A percentile compares a stretch with the other conserved stretches of the same genome.
Evolutionary conservation across 2,329 filamentous ascomycete species (phyloP).

Genomic region (Nothopassalora personata): DNA sequence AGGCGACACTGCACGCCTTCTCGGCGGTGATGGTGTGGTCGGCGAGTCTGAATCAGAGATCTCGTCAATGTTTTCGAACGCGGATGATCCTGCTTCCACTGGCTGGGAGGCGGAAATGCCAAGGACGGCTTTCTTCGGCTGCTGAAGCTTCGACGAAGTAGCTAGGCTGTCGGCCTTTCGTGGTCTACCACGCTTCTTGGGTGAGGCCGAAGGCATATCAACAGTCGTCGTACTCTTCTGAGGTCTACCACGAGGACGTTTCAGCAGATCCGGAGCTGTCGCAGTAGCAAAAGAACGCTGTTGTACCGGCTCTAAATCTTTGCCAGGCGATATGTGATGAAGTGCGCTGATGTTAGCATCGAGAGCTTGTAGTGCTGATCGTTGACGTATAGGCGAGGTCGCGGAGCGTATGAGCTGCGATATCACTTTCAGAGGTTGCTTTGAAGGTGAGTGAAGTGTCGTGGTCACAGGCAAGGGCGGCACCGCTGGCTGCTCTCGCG

Average conservation of each 20-base stretch:
- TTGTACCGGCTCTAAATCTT: slow-evolving; percentile 3
- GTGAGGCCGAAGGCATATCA: not conserved
- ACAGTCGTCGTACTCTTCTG: slow-evolving; percentile 9
- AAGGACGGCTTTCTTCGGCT: not conserved
- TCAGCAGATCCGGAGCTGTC: not conserved
- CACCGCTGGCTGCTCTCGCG: not conserved
- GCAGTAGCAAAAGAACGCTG: slow-evolving; percentile 1
- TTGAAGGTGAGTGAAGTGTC: not conserved
- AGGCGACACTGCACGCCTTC: slow-evolving; percentile 25
- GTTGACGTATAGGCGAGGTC: slow-evolving; percentile 13
- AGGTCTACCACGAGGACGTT: slow-evolving; percentile 21
- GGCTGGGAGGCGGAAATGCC: slow-evolving; percentile 18
- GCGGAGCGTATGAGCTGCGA: slow-evolving; percentile 7
- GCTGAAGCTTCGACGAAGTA: not conserved
- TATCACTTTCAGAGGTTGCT: not conserved
- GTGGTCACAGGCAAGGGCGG: not conserved
- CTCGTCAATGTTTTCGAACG: slow-evolving; percentile 29
- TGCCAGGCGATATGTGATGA: slow-evolving; percentile 8
- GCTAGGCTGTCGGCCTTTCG: slow-evolving; percentile 1
- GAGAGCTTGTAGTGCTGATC: slow-evolving; percentile 23
- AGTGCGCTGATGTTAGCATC: slow-evolving; percentile 21
- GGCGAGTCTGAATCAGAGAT: slow-evolving; percentile 32
- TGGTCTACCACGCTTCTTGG: slow-evolving; percentile 15
- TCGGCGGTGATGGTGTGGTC: slow-evolving; percentile 29
- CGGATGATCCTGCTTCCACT: not conserved